These are phyloP conservation scores for Schizochytrium sp. DNA, from an alignment of 108 stramenopile species.

Conservation along the genomic window DNA sequence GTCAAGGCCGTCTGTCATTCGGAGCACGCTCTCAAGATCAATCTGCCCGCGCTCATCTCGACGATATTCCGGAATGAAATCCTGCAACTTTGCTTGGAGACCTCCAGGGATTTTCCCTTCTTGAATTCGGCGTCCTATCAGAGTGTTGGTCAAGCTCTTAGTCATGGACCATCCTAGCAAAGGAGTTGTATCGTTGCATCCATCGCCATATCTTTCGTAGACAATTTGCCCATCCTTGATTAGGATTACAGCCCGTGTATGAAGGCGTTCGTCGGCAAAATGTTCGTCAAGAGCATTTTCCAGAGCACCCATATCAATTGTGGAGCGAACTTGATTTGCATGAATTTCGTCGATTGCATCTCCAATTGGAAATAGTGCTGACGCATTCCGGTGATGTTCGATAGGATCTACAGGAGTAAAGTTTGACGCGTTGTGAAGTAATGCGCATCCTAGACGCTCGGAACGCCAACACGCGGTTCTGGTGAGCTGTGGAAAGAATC, in stretches of 20 bases:
- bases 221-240: background rate
- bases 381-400: background rate
- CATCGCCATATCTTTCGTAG: constrained; percentile 28
- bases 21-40: background rate
- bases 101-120: background rate
- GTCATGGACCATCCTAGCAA: constrained; percentile 28
- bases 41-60: background rate
- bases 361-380: background rate
- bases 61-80: background rate
- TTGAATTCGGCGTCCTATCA: background rate
- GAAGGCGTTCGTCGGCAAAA: background rate
- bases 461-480: background rate
- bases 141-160: background rate
- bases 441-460: background rate
- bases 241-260: background rate
- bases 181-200: background rate
- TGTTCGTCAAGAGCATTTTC: background rate
- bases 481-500: background rate
- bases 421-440: background rate
- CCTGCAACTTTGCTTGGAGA: background rate
- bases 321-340: background rate
- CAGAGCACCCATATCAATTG: background rate
- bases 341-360: background rate
- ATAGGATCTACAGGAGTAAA: background rate
- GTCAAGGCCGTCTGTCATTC: constrained; percentile 1